These are phyloP conservation scores for bread wheat (Triticum aestivum) DNA, from an alignment of 176 grass and related monocot genomes.

Conservation along the genomic window DNA sequence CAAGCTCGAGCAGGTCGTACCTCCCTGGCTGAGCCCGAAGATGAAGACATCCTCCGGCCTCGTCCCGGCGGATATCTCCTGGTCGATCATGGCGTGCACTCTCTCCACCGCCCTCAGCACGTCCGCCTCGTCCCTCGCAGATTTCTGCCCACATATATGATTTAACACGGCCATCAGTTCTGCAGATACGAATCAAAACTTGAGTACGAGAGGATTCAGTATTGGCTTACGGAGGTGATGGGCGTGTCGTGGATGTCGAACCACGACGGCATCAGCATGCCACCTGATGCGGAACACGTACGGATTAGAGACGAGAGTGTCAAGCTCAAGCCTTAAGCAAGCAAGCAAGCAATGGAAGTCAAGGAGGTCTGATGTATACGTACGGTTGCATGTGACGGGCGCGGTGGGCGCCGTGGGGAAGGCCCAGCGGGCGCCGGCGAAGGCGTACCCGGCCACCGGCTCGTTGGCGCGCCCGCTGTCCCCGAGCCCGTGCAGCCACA, in stretches of 20 bases:
- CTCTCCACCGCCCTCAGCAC: constrained; percentile 54
- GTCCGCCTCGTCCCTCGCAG: constrained; percentile 52
- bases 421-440: constrained; percentile 44
- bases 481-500: constrained; percentile 72
- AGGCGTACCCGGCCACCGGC: constrained; percentile 38
- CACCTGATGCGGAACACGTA: constrained; percentile 34
- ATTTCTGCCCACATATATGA: constrained; percentile 36
- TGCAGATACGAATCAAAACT: too few species aligned
- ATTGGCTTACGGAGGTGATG: constrained; percentile 44
- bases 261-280: constrained; percentile 73
- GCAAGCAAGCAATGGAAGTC: too few species aligned
- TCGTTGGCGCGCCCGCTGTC: constrained; percentile 66
- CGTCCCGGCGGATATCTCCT: constrained; percentile 46
- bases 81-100: constrained; percentile 72
- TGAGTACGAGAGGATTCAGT: too few species aligned
- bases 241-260: constrained; percentile 69
- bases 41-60: constrained; percentile 56
- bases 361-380: background rate
- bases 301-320: background rate
- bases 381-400: constrained; percentile 69
- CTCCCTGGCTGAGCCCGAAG: constrained; percentile 81
- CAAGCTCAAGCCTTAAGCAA: too few species aligned
- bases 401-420: constrained; percentile 61
- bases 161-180: too few species aligned
- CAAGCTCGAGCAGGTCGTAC: too few species aligned